These are phyloP conservation scores for Guadua angustifolia DNA, from an alignment of 176 grass and related monocot genomes.

Conservation along the genomic window DNA sequence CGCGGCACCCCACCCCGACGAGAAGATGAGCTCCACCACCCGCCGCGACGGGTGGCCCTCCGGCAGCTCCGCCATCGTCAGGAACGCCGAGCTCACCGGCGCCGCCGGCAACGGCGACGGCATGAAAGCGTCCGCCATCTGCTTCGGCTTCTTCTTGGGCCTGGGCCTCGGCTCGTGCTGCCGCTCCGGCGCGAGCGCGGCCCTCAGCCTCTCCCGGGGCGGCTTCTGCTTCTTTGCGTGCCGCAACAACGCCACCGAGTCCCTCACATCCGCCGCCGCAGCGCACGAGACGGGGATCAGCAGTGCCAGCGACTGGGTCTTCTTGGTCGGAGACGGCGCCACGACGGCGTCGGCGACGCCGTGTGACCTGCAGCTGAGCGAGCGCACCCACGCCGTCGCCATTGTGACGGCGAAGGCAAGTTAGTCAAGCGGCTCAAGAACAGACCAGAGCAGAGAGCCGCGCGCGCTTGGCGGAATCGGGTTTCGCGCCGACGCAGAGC, in stretches of 20 bases:
- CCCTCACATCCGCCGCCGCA: slow-evolving; percentile 42
- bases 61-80: slow-evolving; percentile 59
- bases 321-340: slow-evolving; percentile 17
- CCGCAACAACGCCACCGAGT: slow-evolving; percentile 42
- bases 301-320: background rate
- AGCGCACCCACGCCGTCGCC: slow-evolving; percentile 74
- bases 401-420: slow-evolving; percentile 44
- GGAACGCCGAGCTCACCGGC: slow-evolving; percentile 35
- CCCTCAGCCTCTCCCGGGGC: slow-evolving; percentile 30
- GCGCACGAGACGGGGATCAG: slow-evolving; percentile 47
- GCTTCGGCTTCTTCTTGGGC: slow-evolving; percentile 64
- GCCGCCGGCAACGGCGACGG: slow-evolving; percentile 20
- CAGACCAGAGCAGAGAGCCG: background rate
- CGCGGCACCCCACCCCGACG: slow-evolving; percentile 47
- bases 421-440: background rate
- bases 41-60: slow-evolving; percentile 62
- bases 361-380: slow-evolving; percentile 71
- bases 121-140: slow-evolving; percentile 43
- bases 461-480: background rate
- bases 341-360: slow-evolving; percentile 59
- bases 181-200: background rate
- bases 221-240: slow-evolving; percentile 41
- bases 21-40: slow-evolving; percentile 76
- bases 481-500: background rate
- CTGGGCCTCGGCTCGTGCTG: slow-evolving; percentile 7